Evolutionary conservation across 768 basidiomycete species (phyloP).

Genomic region (Kondoa malvinella): DNA sequence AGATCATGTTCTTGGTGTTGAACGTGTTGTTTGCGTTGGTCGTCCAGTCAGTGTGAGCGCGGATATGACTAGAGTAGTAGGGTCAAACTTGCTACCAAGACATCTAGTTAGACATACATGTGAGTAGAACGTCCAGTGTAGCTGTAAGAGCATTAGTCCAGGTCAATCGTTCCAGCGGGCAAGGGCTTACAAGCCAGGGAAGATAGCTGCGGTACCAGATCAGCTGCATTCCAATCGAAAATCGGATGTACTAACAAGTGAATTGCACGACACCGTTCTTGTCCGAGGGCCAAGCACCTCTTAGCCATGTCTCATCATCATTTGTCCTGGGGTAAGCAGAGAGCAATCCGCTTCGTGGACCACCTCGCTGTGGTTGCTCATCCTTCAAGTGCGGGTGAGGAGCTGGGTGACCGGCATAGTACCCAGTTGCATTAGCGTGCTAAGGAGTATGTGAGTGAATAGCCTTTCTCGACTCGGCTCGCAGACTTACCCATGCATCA

Average conservation of each 20-base stretch:
- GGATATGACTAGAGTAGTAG: conserved; percentile 25
- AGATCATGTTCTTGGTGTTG: conserved; percentile 22
- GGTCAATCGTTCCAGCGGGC: background rate
- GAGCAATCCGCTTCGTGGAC: conserved; percentile 29
- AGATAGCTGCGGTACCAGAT: conserved; percentile 18
- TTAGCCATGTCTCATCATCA: conserved; percentile 30
- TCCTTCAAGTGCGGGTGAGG: conserved; percentile 25
- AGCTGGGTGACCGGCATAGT: conserved; percentile 30
- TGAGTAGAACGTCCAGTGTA: background rate
- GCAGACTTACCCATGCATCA: conserved; percentile 27
- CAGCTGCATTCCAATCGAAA: background rate
- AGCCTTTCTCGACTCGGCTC: background rate
- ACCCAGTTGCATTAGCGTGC: conserved; percentile 27
- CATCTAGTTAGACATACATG: background rate
- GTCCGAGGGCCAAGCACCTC: conserved; percentile 30
- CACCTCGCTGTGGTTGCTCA: conserved; percentile 26
- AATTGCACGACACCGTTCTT: conserved; percentile 30
- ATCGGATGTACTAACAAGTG: conserved; percentile 16
- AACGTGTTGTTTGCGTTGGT: conserved; percentile 26
- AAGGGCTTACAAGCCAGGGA: conserved; percentile 28
- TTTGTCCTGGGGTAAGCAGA: conserved; percentile 29
- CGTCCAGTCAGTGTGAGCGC: conserved; percentile 26
- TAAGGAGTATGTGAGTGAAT: background rate
- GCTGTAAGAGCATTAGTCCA: background rate
- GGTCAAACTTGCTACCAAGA: background rate